Base-by-base conservation (phyloP, 1,284 basidiomycete genomes). In the Sutorius eximius region DNA sequence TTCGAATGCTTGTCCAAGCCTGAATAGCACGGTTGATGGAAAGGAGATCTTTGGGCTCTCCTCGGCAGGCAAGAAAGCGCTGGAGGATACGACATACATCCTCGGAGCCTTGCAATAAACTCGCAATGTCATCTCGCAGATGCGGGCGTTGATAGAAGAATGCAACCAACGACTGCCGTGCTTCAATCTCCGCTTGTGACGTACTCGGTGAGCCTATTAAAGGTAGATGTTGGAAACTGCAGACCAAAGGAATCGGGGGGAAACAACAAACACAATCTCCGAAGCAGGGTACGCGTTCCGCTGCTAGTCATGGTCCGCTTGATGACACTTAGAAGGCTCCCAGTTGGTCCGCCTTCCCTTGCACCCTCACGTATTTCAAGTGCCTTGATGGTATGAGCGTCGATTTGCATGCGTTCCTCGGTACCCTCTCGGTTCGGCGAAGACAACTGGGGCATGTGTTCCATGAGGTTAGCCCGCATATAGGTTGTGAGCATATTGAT, bases 371-470 rank as follows among this genome's bases (percentile, higher is more conserved):
- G 80, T 53, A 98, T 89, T 72, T 98, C 94, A 22, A 97, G 82
- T 9, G 91, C 89, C 63, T 88, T 89, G 64, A 96, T 85, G 1
- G 95, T 96, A 67, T 95, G 88, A 2, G 90, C 83, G 69, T 96
- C 93, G 56, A 96, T 94, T 63, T 93, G 89, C 91, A 95, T 93
- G 30, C 85, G 79, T 24, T 77, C 72, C n/a, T 75, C 70, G 2
- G 69, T 63, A 10, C 71, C 75, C 67, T 93, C 89, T 53, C 79
- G 82, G 48, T 75, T 80, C 0, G 91, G 91, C 15, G 74, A 68
- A 30, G 78, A 73, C 18, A 92, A 76, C 15, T 65, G 63, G 5
- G 92, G 91, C 86, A 91, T 92, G 60, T 86, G 79, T 49, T 94
- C 93, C 62, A 94, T 73, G 11, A 96, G 77, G 57, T 91, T 87